These are phyloP conservation scores for Entomortierella chlamydospora DNA, from an alignment of 192 early-diverging fungal species.

Conservation along the genomic window DNA sequence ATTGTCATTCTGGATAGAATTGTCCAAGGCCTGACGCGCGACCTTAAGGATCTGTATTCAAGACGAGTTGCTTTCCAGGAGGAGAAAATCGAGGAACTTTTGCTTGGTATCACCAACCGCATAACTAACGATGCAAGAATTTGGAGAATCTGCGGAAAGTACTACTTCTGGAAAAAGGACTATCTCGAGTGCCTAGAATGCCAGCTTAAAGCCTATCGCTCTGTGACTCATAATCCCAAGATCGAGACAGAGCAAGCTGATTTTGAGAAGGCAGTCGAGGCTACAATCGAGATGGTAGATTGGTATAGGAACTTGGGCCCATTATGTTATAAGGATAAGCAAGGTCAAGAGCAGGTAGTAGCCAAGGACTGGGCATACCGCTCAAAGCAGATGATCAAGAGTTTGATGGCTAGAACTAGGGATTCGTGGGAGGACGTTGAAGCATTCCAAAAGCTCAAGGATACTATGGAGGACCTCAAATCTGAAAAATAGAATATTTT, in stretches of 20 bases:
- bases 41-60: constrained; percentile 66
- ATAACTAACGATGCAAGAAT: constrained; percentile 79
- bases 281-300: constrained; percentile 79
- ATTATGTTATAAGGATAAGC: constrained; percentile 56
- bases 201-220: constrained; percentile 87
- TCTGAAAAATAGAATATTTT: constrained; percentile 38
- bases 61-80: constrained; percentile 63
- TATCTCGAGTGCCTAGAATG: constrained; percentile 81
- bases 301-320: constrained; percentile 84
- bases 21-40: constrained; percentile 71
- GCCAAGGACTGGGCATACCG: constrained; percentile 94
- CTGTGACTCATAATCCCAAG: constrained; percentile 79
- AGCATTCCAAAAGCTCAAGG: constrained; percentile 69
- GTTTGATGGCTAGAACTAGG: constrained; percentile 86
- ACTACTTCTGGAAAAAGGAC: constrained; percentile 74
- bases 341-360: constrained; percentile 62
- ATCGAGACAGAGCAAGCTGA: constrained; percentile 74
- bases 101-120: constrained; percentile 80
- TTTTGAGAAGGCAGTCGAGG: constrained; percentile 79
- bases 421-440: constrained; percentile 75
- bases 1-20: constrained; percentile 81
- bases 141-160: constrained; percentile 82
- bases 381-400: constrained; percentile 81
- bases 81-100: constrained; percentile 66
- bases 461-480: constrained; percentile 71